Percentiles rank a stretch among this genome's conserved stretches.
phyloP scores from a whole-genome alignment of 352 stramenopile genomes.

The Thraustotheca clavata region DNA sequence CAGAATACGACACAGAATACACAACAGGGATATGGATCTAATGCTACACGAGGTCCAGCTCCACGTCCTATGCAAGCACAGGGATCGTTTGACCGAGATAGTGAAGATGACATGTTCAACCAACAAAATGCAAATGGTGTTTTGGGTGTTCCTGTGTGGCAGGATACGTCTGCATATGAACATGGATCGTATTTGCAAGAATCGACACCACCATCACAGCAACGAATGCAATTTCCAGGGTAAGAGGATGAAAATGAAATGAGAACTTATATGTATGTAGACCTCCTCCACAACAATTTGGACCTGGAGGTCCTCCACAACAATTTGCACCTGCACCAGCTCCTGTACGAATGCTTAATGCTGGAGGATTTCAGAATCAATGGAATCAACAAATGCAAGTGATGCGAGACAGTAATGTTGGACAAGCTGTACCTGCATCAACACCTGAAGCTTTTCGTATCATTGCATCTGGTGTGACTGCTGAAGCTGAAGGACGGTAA shows the following conservation, averaged over 20 bases:
- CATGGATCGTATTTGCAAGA: conserved; percentile 18
- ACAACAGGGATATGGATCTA: neutral
- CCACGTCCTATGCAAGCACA: neutral
- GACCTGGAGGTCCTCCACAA: neutral
- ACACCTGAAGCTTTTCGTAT: conserved; percentile 22
- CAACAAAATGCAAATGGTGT: conserved; percentile 14
- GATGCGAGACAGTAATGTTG: neutral
- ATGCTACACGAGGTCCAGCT: neutral
- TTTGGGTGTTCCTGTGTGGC: conserved; percentile 21
- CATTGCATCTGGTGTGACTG: conserved; percentile 15
- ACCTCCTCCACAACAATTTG: neutral
- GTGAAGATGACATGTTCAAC: conserved; percentile 12
- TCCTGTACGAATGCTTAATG: conserved; percentile 1
- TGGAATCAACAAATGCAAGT: conserved; percentile 6
- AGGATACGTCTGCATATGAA: conserved; percentile 11
- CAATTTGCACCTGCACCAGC: neutral
- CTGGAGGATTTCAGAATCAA: neutral
- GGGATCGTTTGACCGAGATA: conserved; percentile 11
- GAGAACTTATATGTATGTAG: neutral
- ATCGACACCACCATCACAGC: neutral
- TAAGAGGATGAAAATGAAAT: neutral
- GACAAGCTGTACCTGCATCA: conserved; percentile 10
- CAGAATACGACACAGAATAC: neutral
- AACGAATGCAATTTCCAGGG: neutral
- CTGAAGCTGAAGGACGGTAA: conserved; percentile 15